Conservation (phyloP, 331 rosid species). For the Pyracantha coccinea region DNA sequence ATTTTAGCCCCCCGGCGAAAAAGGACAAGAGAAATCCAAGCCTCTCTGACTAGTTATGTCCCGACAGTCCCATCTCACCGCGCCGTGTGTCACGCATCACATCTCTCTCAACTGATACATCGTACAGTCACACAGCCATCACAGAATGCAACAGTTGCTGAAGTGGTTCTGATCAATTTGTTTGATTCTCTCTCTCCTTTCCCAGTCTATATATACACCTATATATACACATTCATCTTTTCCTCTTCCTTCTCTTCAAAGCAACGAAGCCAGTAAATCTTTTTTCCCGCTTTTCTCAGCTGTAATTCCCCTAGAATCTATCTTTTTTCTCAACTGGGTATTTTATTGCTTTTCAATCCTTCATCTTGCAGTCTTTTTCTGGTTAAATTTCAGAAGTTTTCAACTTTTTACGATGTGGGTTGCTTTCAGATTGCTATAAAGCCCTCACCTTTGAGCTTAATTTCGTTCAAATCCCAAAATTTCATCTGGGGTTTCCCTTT, state of each 20-base stretch:
- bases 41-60: background rate
- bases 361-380: slow-evolving; percentile 12
- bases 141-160: background rate
- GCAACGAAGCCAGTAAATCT: slow-evolving; percentile 41
- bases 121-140: background rate
- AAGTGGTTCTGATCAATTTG: slow-evolving; percentile 16
- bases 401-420: background rate
- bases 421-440: background rate
- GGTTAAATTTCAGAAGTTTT: background rate
- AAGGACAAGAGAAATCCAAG: no score
- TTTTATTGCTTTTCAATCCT: slow-evolving; percentile 23
- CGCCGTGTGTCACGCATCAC: slow-evolving; percentile 9
- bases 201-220: background rate
- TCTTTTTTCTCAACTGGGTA: slow-evolving; percentile 38
- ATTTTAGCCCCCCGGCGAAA: no score
- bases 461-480: background rate
- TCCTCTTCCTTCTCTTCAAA: slow-evolving; percentile 43
- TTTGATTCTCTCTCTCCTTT: slow-evolving; percentile 8
- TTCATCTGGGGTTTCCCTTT: slow-evolving; percentile 3
- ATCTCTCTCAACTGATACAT: background rate
- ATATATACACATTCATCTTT: slow-evolving; percentile 17
- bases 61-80: slow-evolving; percentile 20
- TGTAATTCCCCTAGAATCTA: slow-evolving; percentile 28
- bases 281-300: slow-evolving; percentile 27
- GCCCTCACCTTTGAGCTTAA: slow-evolving; percentile 3